These are phyloP conservation scores for Cudoniella acicularis DNA, from an alignment of 495 filamentous ascomycete genomes.

Conservation along the genomic window DNA sequence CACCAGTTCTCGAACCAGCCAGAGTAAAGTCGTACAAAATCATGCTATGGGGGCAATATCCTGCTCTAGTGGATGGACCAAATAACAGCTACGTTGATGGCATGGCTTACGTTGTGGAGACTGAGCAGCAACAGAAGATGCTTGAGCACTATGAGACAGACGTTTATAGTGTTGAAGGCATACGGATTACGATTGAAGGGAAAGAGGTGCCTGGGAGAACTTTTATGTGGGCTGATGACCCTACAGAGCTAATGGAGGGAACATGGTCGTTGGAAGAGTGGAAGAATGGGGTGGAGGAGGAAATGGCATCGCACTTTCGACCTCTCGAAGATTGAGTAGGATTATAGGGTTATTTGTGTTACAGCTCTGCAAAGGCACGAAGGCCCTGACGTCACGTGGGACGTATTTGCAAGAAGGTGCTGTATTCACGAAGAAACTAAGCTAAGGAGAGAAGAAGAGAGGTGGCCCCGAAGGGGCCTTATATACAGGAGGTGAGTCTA, in stretches of 20 bases:
- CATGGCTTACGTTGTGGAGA: constrained; percentile 16
- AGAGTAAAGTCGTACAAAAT: constrained; percentile 12
- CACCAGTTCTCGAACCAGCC: constrained; percentile 17
- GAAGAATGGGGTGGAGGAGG: constrained; percentile 14
- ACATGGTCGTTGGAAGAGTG: constrained; percentile 12
- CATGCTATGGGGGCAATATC: constrained; percentile 19
- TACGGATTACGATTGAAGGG: constrained; percentile 13
- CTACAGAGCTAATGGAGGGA: constrained; percentile 6
- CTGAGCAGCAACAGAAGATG: constrained; percentile 1
- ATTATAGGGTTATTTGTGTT: constrained; percentile 5
- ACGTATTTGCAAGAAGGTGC: too few species aligned
- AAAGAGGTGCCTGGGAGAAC: constrained; percentile 10
- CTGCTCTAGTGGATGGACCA: constrained; percentile 11
- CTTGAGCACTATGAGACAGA: constrained; percentile 14
- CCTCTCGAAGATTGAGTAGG: constrained; percentile 10
- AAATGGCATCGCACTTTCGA: constrained; percentile 12
- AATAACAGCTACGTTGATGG: constrained; percentile 12
- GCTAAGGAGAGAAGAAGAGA: too few species aligned
- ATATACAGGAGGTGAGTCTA: too few species aligned
- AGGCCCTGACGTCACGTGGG: too few species aligned
- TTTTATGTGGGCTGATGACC: constrained; percentile 11
- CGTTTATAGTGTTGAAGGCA: constrained; percentile 13
- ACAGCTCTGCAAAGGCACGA: too few species aligned
- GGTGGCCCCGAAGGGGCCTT: too few species aligned
- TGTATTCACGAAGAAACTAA: too few species aligned